Evolutionary conservation across 768 basidiomycete species (phyloP), one percentile per base, ranked within the genome.

Genomic region (Lactarius hengduanensis): DNA sequence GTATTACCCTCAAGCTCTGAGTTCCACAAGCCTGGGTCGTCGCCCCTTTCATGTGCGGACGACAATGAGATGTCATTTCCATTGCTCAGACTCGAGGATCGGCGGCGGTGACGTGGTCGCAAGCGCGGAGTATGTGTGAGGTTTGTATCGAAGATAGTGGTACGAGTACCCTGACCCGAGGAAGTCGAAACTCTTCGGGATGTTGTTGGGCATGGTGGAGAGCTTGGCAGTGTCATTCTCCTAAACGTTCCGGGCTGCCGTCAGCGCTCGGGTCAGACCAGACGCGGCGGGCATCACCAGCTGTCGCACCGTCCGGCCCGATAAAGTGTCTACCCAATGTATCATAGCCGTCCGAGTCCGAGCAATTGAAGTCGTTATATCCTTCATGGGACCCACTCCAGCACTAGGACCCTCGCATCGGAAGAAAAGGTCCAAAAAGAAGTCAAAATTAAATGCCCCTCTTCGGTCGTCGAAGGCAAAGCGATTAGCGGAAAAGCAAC

Each of bases 401-500:
- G 57, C 63, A 53, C 26, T 22, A 53, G 57, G 63, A 38, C 58
- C 60, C 26, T 64, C 61, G n/a, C 30, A 62, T 45, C 63, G 47
- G 5, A 62, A 40, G 22, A 65, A 65, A 50, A 63, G 54, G 20
- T 28, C 26, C 10, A 62, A 43, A 40, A 69, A 69, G 59, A 62
- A 13, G 10, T 34, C 28, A 3, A 71, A 66, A 50, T 32, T 28
- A 22, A 34, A 59, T 11, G 41, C 16, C 32, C 43, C 22, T 18
- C n/a, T 59, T 41, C 43, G 60, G 15, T 66, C 60, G 11, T 70
- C 70, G 18, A 71, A 50, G 20, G 59, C 41, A 32, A 66, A 58
- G 45, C 69, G 60, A 32, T 61, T 71, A 26, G 65, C 65, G 18
- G 70, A 71, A 41, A 71, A 71, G 41, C 68, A 64, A 58, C 62